These are phyloP conservation scores for Paracoccidioides brasiliensis DNA, from an alignment of 2,329 filamentous ascomycete genomes.

Conservation along the genomic window DNA sequence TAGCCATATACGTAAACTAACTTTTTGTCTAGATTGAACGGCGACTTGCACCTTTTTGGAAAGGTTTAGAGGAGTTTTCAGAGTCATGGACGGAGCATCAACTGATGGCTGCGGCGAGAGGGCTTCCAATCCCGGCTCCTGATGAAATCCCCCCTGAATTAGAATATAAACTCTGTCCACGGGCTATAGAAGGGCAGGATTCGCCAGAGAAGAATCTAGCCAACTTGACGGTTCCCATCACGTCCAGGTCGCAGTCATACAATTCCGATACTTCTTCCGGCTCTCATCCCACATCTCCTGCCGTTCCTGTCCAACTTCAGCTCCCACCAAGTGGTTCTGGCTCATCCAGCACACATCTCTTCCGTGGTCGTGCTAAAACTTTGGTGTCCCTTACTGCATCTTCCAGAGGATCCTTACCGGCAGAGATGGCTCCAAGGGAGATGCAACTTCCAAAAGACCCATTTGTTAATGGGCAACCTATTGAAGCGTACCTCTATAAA, in stretches of 20 bases:
- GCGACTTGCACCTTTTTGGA: conserved; percentile 87
- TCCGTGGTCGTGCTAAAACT: conserved; percentile 79
- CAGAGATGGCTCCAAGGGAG: conserved; percentile 64
- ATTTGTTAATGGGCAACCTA: conserved; percentile 82
- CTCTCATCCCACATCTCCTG: conserved; percentile 49
- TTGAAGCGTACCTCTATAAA: conserved; percentile 91
- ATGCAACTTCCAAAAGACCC: conserved; percentile 68
- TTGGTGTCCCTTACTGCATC: conserved; percentile 66
- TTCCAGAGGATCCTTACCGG: conserved; percentile 59
- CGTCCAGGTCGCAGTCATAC: conserved; percentile 61
- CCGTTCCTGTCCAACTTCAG: conserved; percentile 3
- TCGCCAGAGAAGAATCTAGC: conserved; percentile 51
- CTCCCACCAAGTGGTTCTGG: conserved; percentile 39
- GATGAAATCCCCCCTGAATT: conserved; percentile 68
- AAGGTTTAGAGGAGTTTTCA: conserved; percentile 77
- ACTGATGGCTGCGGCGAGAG: conserved; percentile 78
- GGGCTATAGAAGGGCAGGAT: conserved; percentile 33
- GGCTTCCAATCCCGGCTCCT: conserved; percentile 67
- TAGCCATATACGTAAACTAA: conserved; percentile 8
- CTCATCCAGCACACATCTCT: conserved; percentile 41
- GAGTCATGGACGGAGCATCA: conserved; percentile 89
- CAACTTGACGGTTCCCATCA: conserved; percentile 66
- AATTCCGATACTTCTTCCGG: conserved; percentile 59
- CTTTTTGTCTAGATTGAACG: conserved; percentile 65
- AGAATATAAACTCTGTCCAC: conserved; percentile 39